A percentile compares a stretch with the other conserved stretches of the same genome.
phyloP scores from a whole-genome alignment of 257 asterid genomes.

The Solanum ossicruentum region DNA sequence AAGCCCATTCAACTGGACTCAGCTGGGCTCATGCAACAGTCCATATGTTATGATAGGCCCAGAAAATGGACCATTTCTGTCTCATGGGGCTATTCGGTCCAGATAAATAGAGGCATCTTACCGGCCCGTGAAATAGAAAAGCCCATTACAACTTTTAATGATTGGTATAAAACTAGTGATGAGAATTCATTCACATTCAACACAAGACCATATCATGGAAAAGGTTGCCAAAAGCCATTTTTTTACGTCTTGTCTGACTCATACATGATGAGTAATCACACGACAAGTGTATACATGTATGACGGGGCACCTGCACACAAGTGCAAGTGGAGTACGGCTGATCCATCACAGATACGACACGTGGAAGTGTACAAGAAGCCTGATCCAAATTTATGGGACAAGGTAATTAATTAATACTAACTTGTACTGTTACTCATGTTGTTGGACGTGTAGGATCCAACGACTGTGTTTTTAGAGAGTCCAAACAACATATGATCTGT shows the following conservation, averaged over 20 bases:
- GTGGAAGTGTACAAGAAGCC: conserved; percentile 24
- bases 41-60: conserved; percentile 32
- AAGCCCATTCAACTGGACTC: conserved; percentile 21
- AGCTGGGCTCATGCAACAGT: conserved; percentile 37
- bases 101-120: conserved; percentile 18
- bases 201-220: conserved; percentile 12
- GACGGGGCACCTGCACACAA: neutral
- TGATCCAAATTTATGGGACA: conserved; percentile 33
- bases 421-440: neutral
- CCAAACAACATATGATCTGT: too few species aligned
- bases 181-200: conserved; percentile 14
- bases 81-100: conserved; percentile 38
- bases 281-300: conserved; percentile 4
- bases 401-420: conserved; percentile 1
- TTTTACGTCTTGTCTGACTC: conserved; percentile 13
- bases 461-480: neutral
- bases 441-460: neutral
- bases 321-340: conserved; percentile 7
- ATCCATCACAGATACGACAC: conserved; percentile 13
- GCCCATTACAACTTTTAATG: conserved; percentile 21
- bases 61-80: conserved; percentile 28
- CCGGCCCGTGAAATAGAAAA: conserved; percentile 23
- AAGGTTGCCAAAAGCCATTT: conserved; percentile 17
- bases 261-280: neutral
- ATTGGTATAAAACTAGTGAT: conserved; percentile 22